Evolutionary conservation across 1,284 basidiomycete species (phyloP), one percentile per base, ranked within the genome.

Genomic region (Ustilago loliicola): DNA sequence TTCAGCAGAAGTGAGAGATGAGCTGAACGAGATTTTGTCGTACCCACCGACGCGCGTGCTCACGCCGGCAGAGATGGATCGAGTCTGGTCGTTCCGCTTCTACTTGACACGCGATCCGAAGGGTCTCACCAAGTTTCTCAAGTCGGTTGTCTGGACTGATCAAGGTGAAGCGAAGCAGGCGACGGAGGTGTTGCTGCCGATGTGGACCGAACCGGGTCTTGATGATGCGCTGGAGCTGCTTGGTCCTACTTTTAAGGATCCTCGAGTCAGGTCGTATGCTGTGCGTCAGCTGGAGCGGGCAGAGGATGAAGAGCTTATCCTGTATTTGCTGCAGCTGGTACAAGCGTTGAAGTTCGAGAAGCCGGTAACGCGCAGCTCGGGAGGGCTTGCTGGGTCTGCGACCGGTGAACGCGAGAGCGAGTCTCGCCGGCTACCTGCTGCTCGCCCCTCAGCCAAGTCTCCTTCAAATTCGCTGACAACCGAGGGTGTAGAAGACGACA

Each of bases 1-100:
- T 0, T 96, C 98, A 79, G 95, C 87, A 6, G 94, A 94, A 82
- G 94, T 96, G 67, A 89, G 97, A 70, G 97, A 99, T 86, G 93
- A 96, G 68, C 90, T 99, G 8, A 94, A 92, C 62, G 91, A 92
- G 71, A 95, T 99, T 51, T 90, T 99, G 63, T 92, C 90, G 64
- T 98, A 94, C 85, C 91, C 96, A 0, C 96, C 97, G 0, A 97
- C 94, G 60, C 93, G 93, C 68, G 90, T 91, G 10, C 89, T 99
- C 5, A 94, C 91, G 1, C 92, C 94, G 0, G 92, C 95, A 80
- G 96, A 99, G 88, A 97, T 96, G 86, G 96, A 99, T 79, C 88
- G 96, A 19, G 92, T 99, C 27, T 99, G 97, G 97, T 96, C 97
- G 85, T 99, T 97, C 89, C 91, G 97, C 11, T 99, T 98, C 88